Percentiles rank a stretch among this genome's conserved stretches.
phyloP scores from a whole-genome alignment of 345 rosid genomes.

The Garcia nutans region DNA sequence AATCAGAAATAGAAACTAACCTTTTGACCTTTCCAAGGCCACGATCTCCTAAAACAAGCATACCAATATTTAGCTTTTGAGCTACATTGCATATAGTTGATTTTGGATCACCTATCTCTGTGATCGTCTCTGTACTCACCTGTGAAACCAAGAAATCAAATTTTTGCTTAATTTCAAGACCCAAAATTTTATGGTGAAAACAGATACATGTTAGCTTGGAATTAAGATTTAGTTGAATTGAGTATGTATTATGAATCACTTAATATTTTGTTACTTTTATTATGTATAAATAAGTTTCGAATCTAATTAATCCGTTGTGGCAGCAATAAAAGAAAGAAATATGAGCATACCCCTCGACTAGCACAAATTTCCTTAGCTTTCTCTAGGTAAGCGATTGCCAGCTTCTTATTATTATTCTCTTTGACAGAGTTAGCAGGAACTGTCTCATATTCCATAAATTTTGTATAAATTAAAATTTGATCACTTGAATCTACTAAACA shows the following conservation, averaged over 20 bases:
- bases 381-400: slow-evolving; percentile 5
- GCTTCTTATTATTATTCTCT: slow-evolving; percentile 5
- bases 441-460: neutral
- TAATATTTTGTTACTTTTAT: no score
- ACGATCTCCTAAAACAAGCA: slow-evolving; percentile 21
- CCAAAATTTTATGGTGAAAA: no score
- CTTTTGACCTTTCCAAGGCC: slow-evolving; percentile 18
- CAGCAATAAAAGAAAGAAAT: neutral
- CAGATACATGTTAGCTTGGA: no score
- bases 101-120: slow-evolving; percentile 25
- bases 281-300: neutral
- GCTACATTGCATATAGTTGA: slow-evolving; percentile 20
- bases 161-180: no score
- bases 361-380: slow-evolving; percentile 20
- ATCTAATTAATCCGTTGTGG: neutral
- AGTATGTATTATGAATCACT: no score
- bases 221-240: no score
- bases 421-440: neutral
- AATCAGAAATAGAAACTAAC: neutral
- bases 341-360: slow-evolving; percentile 13
- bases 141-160: neutral
- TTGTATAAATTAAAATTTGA: no score
- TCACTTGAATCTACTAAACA: no score
- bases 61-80: slow-evolving; percentile 11
- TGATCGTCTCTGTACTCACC: slow-evolving; percentile 21